A percentile compares a stretch with the other conserved stretches of the same genome.
phyloP scores from a whole-genome alignment of 352 stramenopile species.

The Phytophthora brassicae region DNA sequence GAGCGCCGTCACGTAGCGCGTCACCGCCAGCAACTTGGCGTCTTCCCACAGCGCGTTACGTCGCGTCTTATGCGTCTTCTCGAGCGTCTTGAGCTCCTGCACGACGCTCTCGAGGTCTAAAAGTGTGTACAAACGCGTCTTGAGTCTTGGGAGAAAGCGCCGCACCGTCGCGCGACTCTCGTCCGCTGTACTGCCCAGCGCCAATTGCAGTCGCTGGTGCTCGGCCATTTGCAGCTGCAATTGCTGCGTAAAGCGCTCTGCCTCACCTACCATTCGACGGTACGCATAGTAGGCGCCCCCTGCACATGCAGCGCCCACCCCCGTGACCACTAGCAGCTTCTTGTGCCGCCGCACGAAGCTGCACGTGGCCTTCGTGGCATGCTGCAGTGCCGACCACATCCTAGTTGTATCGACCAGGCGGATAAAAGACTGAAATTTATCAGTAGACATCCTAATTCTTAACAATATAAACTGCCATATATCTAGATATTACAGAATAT shows the following conservation, averaged over 20 bases:
- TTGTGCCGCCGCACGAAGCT: conserved; percentile 73
- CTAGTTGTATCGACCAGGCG: neutral
- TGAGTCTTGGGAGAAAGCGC: conserved; percentile 71
- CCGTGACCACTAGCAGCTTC: conserved; percentile 54
- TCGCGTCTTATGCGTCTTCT: conserved; percentile 59
- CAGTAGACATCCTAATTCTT: no score
- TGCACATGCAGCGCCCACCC: conserved; percentile 49
- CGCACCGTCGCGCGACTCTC: conserved; percentile 76
- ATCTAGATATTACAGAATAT: neutral
- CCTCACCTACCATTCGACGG: conserved; percentile 59
- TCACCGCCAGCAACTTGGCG: conserved; percentile 70
- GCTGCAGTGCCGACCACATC: conserved; percentile 77
- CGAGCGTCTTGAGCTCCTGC: conserved; percentile 68
- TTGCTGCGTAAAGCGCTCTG: conserved; percentile 69
- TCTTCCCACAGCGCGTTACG: conserved; percentile 76
- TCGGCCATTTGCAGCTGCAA: conserved; percentile 73
- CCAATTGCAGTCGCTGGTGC: conserved; percentile 74
- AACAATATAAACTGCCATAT: no score
- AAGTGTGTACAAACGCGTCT: conserved; percentile 57
- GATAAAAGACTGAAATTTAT: no score
- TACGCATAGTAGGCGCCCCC: conserved; percentile 73
- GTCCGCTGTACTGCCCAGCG: conserved; percentile 69
- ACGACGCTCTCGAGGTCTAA: conserved; percentile 75
- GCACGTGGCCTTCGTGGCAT: conserved; percentile 49
- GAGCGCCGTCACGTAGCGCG: conserved; percentile 73